A percentile compares a stretch with the other conserved stretches of the same genome.
These are phyloP conservation scores for Zarea fungicola DNA, from an alignment of 2,329 filamentous ascomycete species.

Conservation along the genomic window DNA sequence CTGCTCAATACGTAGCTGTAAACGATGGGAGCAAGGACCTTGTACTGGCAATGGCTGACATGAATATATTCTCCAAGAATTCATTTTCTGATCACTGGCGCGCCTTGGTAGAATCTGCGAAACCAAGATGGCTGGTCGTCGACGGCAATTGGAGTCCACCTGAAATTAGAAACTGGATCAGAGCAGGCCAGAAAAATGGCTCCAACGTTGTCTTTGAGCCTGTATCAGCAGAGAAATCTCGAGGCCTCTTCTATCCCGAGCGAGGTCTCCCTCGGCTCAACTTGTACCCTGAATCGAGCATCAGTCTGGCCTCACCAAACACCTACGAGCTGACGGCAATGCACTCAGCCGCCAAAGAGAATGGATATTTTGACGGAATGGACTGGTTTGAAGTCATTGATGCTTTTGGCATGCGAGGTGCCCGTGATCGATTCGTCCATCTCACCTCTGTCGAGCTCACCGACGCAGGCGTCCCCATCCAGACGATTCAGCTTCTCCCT, in stretches of 20 bases:
- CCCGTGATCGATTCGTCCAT: conserved; percentile 64
- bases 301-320: conserved; percentile 80
- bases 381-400: conserved; percentile 80
- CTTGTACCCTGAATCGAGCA: conserved; percentile 55
- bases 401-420: conserved; percentile 68
- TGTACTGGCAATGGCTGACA: conserved; percentile 91
- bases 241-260: conserved; percentile 55
- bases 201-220: conserved; percentile 77
- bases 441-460: conserved; percentile 65
- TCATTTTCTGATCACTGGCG: conserved; percentile 54
- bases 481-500: conserved; percentile 77
- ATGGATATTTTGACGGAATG: conserved; percentile 61
- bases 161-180: conserved; percentile 63
- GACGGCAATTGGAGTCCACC: conserved; percentile 79
- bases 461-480: conserved; percentile 76
- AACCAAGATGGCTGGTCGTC: conserved; percentile 72
- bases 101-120: conserved; percentile 48
- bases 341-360: conserved; percentile 62
- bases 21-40: conserved; percentile 82
- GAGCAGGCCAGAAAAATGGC: conserved; percentile 49
- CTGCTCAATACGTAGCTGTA: conserved; percentile 86
- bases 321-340: conserved; percentile 74
- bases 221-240: conserved; percentile 76
- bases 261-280: conserved; percentile 34
- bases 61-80: conserved; percentile 69